Evolutionary conservation across 208 protist species (phyloP).

Genomic region (Trichomonas vaginalis): DNA sequence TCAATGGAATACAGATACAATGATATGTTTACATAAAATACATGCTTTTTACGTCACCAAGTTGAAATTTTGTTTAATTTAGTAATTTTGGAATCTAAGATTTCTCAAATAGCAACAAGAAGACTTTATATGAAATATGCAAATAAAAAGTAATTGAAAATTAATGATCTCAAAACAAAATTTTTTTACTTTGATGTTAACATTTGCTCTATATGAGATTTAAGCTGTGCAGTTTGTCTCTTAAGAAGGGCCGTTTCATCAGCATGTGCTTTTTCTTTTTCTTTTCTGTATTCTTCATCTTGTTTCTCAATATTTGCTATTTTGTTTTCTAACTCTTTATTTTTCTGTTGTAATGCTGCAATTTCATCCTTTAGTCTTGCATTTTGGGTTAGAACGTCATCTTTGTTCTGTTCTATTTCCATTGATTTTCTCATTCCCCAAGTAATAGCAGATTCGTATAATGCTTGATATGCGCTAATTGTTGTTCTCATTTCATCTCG

Average conservation of each 20-base stretch:
- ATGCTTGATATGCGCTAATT: slow-evolving; percentile 55
- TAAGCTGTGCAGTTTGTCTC: not conserved
- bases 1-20: too few relatives aligned
- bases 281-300: not conserved
- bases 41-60: too few relatives aligned
- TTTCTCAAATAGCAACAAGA: too few relatives aligned
- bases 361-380: not conserved
- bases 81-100: too few relatives aligned
- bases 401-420: slow-evolving; percentile 78
- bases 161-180: too few relatives aligned
- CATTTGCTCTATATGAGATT: not conserved
- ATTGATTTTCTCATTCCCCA: slow-evolving; percentile 86
- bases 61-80: too few relatives aligned
- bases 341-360: not conserved
- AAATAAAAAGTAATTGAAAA: too few relatives aligned
- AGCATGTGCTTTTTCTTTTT: slow-evolving; percentile 5
- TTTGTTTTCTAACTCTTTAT: not conserved
- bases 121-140: too few relatives aligned
- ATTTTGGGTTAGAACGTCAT: not conserved
- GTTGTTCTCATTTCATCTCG: slow-evolving; percentile 77
- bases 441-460: slow-evolving; percentile 58
- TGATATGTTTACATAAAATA: too few relatives aligned
- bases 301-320: not conserved
- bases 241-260: not conserved
- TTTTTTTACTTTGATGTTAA: not conserved